Evolutionary conservation across 2,329 filamentous ascomycete species (phyloP).

Genomic region (Achaetomium macrosporum): DNA sequence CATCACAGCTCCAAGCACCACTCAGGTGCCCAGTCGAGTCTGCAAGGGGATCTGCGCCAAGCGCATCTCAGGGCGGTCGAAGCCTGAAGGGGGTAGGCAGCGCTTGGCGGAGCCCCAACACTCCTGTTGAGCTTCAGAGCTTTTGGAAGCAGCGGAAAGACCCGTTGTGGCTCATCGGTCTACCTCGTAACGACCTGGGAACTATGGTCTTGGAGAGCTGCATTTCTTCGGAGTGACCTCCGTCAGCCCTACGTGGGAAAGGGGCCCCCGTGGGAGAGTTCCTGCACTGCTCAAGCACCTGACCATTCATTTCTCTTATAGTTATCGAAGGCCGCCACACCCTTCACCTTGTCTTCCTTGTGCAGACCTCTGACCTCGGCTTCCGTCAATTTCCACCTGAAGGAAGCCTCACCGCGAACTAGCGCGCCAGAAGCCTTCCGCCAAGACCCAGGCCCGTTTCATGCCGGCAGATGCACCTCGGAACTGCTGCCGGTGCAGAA

Average conservation of each 20-base stretch:
- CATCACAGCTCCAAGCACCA: neutral
- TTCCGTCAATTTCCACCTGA: neutral
- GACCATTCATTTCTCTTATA: neutral
- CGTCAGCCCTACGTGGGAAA: too few relatives aligned
- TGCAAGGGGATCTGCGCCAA: constrained; percentile 2
- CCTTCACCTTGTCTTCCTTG: neutral
- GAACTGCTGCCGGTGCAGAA: neutral
- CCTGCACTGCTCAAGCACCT: neutral
- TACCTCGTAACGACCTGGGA: too few relatives aligned
- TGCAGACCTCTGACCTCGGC: constrained; percentile 1
- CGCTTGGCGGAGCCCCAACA: too few relatives aligned
- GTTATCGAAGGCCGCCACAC: constrained; percentile 7
- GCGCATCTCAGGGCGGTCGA: neutral
- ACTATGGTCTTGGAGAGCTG: too few relatives aligned
- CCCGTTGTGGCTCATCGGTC: too few relatives aligned
- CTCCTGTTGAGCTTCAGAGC: too few relatives aligned
- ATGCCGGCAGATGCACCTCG: constrained; percentile 13
- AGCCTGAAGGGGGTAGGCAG: too few relatives aligned
- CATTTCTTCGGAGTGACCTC: too few relatives aligned
- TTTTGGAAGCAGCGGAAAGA: too few relatives aligned
- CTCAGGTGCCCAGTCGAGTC: too few relatives aligned
- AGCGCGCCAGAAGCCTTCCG: constrained; percentile 1
- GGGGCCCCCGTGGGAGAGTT: too few relatives aligned
- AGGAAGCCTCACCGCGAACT: neutral
- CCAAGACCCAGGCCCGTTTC: constrained; percentile 13